A percentile compares a stretch with the other conserved stretches of the same genome.
phyloP scores from a whole-genome alignment of 257 asterid genomes.

The Oldenlandia corymbosa region DNA sequence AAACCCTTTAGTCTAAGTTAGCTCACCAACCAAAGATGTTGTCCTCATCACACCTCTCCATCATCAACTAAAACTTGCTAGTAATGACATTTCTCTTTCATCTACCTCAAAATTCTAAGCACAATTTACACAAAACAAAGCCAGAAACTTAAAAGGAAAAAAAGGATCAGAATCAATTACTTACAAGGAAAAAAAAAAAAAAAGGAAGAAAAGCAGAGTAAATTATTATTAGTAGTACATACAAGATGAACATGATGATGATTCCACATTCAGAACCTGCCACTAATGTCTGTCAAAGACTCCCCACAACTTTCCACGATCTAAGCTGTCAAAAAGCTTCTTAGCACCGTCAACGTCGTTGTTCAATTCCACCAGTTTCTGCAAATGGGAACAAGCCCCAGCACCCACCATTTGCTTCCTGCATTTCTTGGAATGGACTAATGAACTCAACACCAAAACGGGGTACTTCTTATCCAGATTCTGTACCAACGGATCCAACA shows the following conservation, averaged over 20 bases:
- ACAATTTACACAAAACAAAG: constrained; percentile 5
- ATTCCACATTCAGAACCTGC: neutral
- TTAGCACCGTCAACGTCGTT: constrained; percentile 62
- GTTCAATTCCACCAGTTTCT: constrained; percentile 55
- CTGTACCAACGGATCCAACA: constrained; percentile 46
- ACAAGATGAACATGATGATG: neutral
- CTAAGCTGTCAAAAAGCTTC: constrained; percentile 63
- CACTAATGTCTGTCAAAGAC: constrained; percentile 43
- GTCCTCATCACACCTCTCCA: neutral
- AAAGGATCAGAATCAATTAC: neutral
- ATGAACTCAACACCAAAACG: constrained; percentile 34
- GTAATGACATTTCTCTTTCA: neutral
- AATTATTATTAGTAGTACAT: neutral
- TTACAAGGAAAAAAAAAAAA: neutral
- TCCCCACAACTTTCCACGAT: constrained; percentile 70
- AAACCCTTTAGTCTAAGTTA: constrained; percentile 15
- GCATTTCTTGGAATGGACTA: constrained; percentile 60
- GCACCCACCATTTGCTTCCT: constrained; percentile 65
- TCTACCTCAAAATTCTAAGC: constrained; percentile 12
- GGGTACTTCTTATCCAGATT: constrained; percentile 48
- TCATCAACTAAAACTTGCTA: constrained; percentile 1
- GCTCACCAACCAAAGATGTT: constrained; percentile 18
- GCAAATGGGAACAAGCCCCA: constrained; percentile 55
- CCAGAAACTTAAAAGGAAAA: neutral
- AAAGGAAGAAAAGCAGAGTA: neutral